These are phyloP conservation scores for Platismatia glauca DNA, from an alignment of 495 filamentous ascomycete genomes.

Conservation along the genomic window DNA sequence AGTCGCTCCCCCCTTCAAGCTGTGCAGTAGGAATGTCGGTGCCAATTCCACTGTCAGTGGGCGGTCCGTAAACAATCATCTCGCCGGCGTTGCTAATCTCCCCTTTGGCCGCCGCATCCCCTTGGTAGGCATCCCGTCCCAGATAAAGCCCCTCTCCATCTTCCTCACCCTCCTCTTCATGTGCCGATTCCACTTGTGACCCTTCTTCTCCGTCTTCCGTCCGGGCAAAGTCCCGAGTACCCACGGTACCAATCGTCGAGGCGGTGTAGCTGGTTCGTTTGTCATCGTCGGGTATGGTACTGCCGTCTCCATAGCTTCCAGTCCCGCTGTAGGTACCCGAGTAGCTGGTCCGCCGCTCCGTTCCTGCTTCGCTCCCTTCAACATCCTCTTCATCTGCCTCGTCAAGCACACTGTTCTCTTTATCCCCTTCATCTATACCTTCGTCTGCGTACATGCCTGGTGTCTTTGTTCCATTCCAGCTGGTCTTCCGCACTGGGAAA, in stretches of 20 bases:
- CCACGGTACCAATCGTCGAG: conserved; percentile 31
- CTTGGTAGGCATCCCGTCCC: conserved; percentile 13
- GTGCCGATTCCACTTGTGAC: conserved; percentile 16
- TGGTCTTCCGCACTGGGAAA: conserved; percentile 56
- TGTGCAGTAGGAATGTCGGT: conserved; percentile 34
- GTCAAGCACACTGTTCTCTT: conserved; percentile 52
- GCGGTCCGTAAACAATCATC: conserved; percentile 33
- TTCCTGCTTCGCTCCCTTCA: conserved; percentile 36
- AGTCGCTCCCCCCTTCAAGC: conserved; percentile 26
- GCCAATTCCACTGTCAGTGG: conserved; percentile 39
- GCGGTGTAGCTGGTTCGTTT: conserved; percentile 45
- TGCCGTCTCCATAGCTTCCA: conserved; percentile 40
- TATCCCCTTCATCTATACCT: conserved; percentile 37
- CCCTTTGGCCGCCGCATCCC: conserved; percentile 7
- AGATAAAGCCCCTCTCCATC: conserved; percentile 16
- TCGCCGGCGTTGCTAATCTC: conserved; percentile 22
- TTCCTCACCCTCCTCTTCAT: conserved; percentile 29
- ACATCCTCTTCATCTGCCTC: conserved; percentile 42
- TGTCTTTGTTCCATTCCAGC: conserved; percentile 54
- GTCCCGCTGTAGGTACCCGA: conserved; percentile 41
- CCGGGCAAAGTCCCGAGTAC: conserved; percentile 21
- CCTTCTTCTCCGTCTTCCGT: conserved; percentile 27
- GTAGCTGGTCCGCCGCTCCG: conserved; percentile 47
- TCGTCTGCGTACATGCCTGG: conserved; percentile 26
- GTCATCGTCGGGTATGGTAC: conserved; percentile 39